phyloP scores from a whole-genome alignment of 257 asterid species.

The Capsicum pubescens region DNA sequence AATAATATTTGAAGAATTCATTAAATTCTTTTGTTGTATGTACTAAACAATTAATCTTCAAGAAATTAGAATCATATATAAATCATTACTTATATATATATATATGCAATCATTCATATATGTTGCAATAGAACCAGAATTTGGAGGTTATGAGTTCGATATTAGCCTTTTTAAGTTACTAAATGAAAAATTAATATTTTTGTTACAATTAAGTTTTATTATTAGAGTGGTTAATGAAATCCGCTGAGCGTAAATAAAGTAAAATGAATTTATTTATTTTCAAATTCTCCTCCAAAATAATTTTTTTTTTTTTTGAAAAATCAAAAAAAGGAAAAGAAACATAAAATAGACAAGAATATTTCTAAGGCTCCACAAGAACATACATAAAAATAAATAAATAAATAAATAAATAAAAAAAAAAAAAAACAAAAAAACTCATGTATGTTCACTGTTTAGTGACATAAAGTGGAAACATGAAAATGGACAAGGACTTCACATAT shows the following conservation, averaged over 20 bases:
- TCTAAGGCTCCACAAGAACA: constrained; percentile 10
- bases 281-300: background rate
- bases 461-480: constrained; percentile 6
- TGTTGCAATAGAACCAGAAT: too few relatives aligned
- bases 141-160: too few relatives aligned
- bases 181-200: too few relatives aligned
- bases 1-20: background rate
- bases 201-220: too few relatives aligned
- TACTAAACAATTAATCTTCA: too few relatives aligned
- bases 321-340: background rate
- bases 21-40: background rate
- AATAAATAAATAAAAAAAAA: background rate
- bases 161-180: too few relatives aligned
- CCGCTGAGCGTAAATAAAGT: background rate
- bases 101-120: too few relatives aligned
- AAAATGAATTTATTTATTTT: background rate
- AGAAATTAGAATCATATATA: too few relatives aligned
- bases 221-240: too few relatives aligned
- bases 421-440: background rate
- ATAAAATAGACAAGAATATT: constrained; percentile 15
- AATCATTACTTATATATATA: too few relatives aligned
- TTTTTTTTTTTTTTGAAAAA: background rate
- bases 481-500: background rate
- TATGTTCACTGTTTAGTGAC: background rate
- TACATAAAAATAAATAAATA: background rate